Evolutionary conservation across 306 rosid genomes (phyloP).

Genomic region (Casuarina equisetifolia): DNA sequence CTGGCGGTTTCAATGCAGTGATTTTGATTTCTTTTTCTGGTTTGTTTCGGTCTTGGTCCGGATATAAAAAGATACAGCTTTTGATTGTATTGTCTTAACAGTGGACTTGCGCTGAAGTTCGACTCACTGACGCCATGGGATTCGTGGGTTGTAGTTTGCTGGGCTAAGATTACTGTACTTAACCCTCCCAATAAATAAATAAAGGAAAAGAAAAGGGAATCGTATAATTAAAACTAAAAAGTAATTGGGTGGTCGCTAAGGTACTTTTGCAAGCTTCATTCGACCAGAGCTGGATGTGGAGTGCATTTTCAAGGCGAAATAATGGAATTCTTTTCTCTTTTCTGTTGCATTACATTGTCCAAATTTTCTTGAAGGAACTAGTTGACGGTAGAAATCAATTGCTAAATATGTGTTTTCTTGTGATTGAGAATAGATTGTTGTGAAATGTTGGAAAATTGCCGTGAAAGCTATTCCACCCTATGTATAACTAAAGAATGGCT

Average conservation of each 20-base stretch:
- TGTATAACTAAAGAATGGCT: neutral
- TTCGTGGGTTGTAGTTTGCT: neutral
- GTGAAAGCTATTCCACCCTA: neutral
- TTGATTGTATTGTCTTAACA: neutral
- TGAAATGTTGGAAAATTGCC: neutral
- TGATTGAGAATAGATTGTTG: neutral
- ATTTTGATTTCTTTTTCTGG: neutral
- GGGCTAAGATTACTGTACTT: neutral
- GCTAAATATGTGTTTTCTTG: neutral
- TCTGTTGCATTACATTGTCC: constrained; percentile 7
- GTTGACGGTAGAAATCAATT: constrained; percentile 4
- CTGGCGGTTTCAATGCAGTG: constrained; percentile 19
- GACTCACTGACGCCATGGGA: neutral
- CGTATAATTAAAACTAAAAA: neutral
- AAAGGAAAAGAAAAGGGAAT: neutral
- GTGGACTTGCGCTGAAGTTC: neutral
- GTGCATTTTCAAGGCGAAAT: neutral
- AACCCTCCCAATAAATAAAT: neutral
- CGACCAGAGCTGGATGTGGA: neutral
- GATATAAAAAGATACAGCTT: neutral
- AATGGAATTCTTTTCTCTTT: constrained; percentile 22
- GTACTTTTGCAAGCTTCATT: neutral
- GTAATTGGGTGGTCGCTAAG: constrained; percentile 1
- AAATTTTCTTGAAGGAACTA: neutral
- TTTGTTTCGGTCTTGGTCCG: neutral